phyloP scores from a whole-genome alignment of 2,329 filamentous ascomycete genomes.

The Coleophoma crateriformis region DNA sequence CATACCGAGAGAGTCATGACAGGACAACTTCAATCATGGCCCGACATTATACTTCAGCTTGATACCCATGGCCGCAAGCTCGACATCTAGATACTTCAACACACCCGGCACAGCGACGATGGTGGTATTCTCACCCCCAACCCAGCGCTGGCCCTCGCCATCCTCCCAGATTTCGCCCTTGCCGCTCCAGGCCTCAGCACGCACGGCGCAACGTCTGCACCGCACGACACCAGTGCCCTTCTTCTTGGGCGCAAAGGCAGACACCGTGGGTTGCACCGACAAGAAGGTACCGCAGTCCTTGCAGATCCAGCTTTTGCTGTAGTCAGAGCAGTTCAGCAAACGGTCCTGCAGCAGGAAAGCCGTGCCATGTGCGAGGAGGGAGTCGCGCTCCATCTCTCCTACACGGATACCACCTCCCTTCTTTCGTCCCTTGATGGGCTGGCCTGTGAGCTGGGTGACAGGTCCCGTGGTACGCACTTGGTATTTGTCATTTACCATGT shows the following conservation, averaged over 20 bases:
- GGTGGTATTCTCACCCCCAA: constrained; percentile 86
- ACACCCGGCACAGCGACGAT: constrained; percentile 90
- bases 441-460: constrained; percentile 82
- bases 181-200: constrained; percentile 30
- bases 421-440: constrained; percentile 95
- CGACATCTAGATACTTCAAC: constrained; percentile 87
- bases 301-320: constrained; percentile 85
- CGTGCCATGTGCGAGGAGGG: constrained; percentile 88
- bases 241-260: constrained; percentile 57
- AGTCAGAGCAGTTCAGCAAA: constrained; percentile 95
- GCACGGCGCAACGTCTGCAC: constrained; percentile 68
- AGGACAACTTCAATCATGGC: constrained; percentile 6
- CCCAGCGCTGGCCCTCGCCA: constrained; percentile 75
- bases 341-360: constrained; percentile 94
- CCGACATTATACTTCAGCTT: constrained; percentile 85
- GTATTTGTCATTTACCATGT: constrained; percentile 99
- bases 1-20: no score
- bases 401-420: constrained; percentile 98
- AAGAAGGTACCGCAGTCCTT: constrained; percentile 86
- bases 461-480: constrained; percentile 95
- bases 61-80: constrained; percentile 93
- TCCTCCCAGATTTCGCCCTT: constrained; percentile 88
- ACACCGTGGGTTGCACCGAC: constrained; percentile 75
- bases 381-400: constrained; percentile 98
- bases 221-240: constrained; percentile 65